Evolutionary conservation across 1,284 basidiomycete species (phyloP).

Genomic region (Ustilago crameri): DNA sequence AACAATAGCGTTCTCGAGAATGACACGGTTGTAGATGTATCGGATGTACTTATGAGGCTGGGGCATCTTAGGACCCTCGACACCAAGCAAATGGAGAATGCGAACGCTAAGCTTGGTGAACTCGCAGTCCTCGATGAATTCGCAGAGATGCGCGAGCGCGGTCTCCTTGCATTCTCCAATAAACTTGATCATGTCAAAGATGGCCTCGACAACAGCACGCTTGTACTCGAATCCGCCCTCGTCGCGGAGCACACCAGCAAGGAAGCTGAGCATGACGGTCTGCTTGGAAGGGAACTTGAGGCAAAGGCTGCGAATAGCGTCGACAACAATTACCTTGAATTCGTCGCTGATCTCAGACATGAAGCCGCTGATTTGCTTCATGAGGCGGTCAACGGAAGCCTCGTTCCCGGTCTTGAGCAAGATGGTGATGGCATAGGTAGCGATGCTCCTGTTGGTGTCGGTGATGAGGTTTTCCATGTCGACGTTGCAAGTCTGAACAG

Average conservation of each 20-base stretch:
- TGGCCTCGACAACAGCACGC: constrained; percentile 97
- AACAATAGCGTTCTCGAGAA: constrained; percentile 97
- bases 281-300: constrained; percentile 99
- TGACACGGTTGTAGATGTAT: constrained; percentile 99
- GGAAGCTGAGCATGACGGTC: constrained; percentile 74
- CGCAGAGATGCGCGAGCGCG: constrained; percentile 97
- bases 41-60: constrained; percentile 98
- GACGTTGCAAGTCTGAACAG: constrained; percentile 92
- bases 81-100: constrained; percentile 91
- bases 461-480: constrained; percentile 98
- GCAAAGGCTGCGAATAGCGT: constrained; percentile 96
- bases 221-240: constrained; percentile 99
- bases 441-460: constrained; percentile 93
- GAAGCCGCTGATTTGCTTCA: constrained; percentile 99
- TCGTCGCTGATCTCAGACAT: constrained; percentile 99
- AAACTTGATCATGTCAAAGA: constrained; percentile 99
- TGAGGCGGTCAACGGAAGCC: constrained; percentile 95
- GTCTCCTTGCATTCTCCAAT: constrained; percentile 87
- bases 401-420: constrained; percentile 99
- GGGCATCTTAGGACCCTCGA: constrained; percentile 93
- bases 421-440: constrained; percentile 98
- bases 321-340: constrained; percentile 99
- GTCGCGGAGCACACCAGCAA: constrained; percentile 66
- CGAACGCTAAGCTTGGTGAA: constrained; percentile 99
- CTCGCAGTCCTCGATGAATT: constrained; percentile 99